Evolutionary conservation across 305 asterid genomes (phyloP).

Genomic region (Striga hermonthica): DNA sequence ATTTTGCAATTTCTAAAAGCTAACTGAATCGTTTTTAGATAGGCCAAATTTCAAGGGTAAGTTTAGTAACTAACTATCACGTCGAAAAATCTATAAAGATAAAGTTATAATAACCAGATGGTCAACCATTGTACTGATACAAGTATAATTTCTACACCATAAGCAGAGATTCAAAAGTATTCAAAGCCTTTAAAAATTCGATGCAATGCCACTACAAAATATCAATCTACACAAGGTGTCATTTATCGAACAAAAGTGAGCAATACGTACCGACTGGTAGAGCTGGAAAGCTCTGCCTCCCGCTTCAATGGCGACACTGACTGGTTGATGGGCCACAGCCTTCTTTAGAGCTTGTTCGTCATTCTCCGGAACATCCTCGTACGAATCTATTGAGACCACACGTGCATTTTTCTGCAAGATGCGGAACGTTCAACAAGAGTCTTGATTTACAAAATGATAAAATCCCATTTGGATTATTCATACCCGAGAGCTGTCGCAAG

Average conservation of each 20-base stretch:
- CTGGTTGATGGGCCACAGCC: constrained; percentile 76
- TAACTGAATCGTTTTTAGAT: no score
- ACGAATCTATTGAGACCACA: constrained; percentile 67
- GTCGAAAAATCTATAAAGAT: no score
- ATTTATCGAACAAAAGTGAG: background rate
- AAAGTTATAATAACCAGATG: no score
- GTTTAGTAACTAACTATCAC: no score
- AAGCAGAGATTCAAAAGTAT: no score
- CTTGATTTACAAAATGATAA: background rate
- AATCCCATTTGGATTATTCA: background rate
- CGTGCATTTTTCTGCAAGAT: constrained; percentile 54
- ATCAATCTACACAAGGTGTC: no score
- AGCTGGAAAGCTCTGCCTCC: constrained; percentile 85
- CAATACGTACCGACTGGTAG: constrained; percentile 55
- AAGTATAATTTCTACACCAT: no score
- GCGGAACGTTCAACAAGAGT: background rate
- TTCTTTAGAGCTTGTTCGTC: constrained; percentile 70
- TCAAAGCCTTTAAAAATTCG: background rate
- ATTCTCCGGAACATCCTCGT: constrained; percentile 63
- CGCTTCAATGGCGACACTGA: constrained; percentile 84
- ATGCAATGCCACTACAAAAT: background rate
- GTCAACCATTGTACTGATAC: no score
- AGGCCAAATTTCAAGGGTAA: no score
- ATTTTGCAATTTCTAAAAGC: no score
- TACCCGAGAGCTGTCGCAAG: constrained; percentile 58